Base-by-base conservation (phyloP, 805 yeast species). In the Candida glaebosa region DNA sequence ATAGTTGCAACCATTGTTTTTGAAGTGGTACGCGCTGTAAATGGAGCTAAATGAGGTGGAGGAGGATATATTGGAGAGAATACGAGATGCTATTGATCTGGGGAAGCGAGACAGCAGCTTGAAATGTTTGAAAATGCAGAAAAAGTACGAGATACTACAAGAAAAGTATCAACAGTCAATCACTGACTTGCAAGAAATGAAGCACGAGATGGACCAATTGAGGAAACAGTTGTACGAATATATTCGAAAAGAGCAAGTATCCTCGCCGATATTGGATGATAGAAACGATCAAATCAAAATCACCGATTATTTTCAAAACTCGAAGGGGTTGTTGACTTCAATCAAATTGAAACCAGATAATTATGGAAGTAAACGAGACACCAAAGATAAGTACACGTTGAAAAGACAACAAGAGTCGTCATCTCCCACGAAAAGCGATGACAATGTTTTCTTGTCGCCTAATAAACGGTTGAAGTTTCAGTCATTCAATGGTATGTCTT, bases 231-330 rank as follows among this genome's bases (percentile, higher is more conserved):
- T 36, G 28, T 28, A 18, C 16, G 40, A 22, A 5, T n/a, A 19
- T 18, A 35, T 34, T 8, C 17, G 30, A 17, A 34, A 25, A 15
- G 31, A 24, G 17, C 16, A n/a, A 18, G 25, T n/a, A 10, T 35
- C 38, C 14, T 28, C 31, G 8, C 38, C 38, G n/a, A 35, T 35
- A 14, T 25, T 35, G 22, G 38, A 35, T 26, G 38, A 35, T 35
- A n/a, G 38, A 17, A 14, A 20, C 24, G 38, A 35, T 4, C 5
- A 18, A 5, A 8, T n/a, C 14, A 14, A 10, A 6, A 10, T 28
- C 5, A 10, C 5, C 5, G 31, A 28, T 14, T 28, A 28, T 10
- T 28, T 28, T 28, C 31, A 28, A 28, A 10, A n/a, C 14, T 28
- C 31, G 14, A 28, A 28, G 5, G 31, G 31, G 9, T 6, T 28